Conservation (phyloP, 2,329 filamentous ascomycete genomes). For the Sclerotinia sclerotiorum region DNA sequence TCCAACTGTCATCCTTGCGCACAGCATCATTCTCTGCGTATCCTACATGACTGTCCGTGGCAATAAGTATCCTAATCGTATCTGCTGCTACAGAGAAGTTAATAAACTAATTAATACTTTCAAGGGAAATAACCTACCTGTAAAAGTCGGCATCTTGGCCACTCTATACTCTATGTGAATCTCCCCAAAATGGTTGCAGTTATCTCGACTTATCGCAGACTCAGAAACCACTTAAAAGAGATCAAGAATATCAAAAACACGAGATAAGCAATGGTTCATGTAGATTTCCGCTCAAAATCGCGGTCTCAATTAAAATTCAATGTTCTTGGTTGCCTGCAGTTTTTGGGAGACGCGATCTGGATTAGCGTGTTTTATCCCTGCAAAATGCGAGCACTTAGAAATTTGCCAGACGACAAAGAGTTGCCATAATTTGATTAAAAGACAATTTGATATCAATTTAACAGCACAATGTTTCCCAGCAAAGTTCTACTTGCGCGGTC, state of each 20-base stretch:
- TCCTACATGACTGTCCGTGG: conserved; percentile 97
- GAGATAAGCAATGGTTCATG: neutral
- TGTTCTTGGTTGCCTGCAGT: conserved; percentile 17
- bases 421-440: neutral
- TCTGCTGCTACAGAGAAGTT: conserved; percentile 52
- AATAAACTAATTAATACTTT: conserved; percentile 2
- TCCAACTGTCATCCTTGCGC: conserved; percentile 97
- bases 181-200: neutral
- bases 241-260: neutral
- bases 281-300: neutral
- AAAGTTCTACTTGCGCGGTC: conserved; percentile 61
- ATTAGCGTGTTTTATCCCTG: conserved; percentile 31
- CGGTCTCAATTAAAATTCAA: neutral
- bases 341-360: conserved; percentile 30
- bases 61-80: conserved; percentile 89
- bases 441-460: conserved; percentile 15
- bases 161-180: neutral
- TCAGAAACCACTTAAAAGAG: neutral
- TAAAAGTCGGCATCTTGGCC: conserved; percentile 35
- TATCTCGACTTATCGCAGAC: neutral
- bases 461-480: conserved; percentile 55
- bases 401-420: conserved; percentile 18
- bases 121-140: conserved; percentile 25
- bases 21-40: conserved; percentile 91
- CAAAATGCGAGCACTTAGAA: conserved; percentile 19